phyloP scores from a whole-genome alignment of 306 rosid genomes.

The Glycine soja region DNA sequence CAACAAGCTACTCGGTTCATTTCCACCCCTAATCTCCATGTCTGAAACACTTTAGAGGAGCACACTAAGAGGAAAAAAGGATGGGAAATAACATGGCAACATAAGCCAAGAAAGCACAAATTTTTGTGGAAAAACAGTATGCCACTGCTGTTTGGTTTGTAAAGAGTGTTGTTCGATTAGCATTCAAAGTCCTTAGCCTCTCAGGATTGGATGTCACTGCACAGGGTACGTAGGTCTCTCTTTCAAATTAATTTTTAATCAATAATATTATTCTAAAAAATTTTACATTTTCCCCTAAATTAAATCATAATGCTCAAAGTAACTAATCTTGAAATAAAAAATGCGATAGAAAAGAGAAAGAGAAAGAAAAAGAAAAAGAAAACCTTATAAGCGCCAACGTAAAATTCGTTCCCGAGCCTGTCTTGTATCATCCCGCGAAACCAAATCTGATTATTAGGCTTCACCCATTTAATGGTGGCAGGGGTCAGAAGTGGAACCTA shows the following conservation, averaged over 20 bases:
- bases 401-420: constrained; percentile 86
- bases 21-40: neutral
- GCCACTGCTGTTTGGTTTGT: neutral
- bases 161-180: neutral
- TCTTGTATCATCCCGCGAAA: constrained; percentile 94
- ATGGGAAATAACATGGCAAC: too few species aligned
- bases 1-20: too few species aligned
- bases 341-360: too few species aligned
- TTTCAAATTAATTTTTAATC: neutral
- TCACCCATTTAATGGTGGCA: constrained; percentile 52
- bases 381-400: constrained; percentile 90
- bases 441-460: constrained; percentile 76
- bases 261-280: neutral
- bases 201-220: constrained; percentile 3
- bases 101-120: neutral
- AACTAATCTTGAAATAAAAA: neutral
- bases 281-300: neutral
- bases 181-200: neutral
- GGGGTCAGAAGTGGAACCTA: constrained; percentile 81
- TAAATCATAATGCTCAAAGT: too few species aligned
- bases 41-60: constrained; percentile 10
- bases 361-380: too few species aligned
- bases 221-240: neutral
- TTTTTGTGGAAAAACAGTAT: neutral
- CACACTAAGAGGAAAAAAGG: constrained; percentile 9